phyloP scores from a whole-genome alignment of 176 grass and related monocot species.

The Juncus effusus region DNA sequence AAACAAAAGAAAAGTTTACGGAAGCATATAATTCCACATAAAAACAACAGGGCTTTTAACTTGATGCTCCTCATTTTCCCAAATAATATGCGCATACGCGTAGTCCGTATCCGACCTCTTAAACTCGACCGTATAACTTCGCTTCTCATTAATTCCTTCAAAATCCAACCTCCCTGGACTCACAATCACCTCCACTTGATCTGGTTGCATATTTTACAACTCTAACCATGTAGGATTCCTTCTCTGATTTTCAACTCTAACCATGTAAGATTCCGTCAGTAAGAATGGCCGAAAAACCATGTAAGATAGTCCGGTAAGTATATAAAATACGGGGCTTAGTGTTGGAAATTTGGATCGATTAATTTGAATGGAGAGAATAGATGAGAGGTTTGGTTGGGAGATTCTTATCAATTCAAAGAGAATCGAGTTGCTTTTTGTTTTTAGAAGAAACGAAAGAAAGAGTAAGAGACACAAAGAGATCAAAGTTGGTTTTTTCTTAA shows the following conservation, averaged over 20 bases:
- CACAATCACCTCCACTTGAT: conserved; percentile 34
- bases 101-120: conserved; percentile 5
- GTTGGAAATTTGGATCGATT: neutral
- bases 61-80: conserved; percentile 43
- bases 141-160: conserved; percentile 12
- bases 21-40: conserved; percentile 19
- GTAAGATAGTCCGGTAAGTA: conserved; percentile 22
- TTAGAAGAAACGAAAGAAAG: no score
- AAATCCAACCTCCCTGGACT: conserved; percentile 37
- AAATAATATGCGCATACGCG: conserved; percentile 35
- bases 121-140: conserved; percentile 47
- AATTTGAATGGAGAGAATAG: no score
- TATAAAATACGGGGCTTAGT: conserved; percentile 25
- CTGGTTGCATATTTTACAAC: conserved; percentile 27
- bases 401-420: no score
- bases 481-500: no score
- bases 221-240: conserved; percentile 15
- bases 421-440: no score
- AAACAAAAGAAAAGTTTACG: neutral
- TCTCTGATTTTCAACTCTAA: no score
- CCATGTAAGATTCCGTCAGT: conserved; percentile 24
- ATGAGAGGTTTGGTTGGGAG: no score
- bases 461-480: no score
- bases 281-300: conserved; percentile 30
- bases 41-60: conserved; percentile 49